A percentile compares a stretch with the other conserved stretches of the same genome.
These are phyloP conservation scores for Blastomyces emzantsi DNA, from an alignment of 2,329 filamentous ascomycete genomes.

Conservation along the genomic window DNA sequence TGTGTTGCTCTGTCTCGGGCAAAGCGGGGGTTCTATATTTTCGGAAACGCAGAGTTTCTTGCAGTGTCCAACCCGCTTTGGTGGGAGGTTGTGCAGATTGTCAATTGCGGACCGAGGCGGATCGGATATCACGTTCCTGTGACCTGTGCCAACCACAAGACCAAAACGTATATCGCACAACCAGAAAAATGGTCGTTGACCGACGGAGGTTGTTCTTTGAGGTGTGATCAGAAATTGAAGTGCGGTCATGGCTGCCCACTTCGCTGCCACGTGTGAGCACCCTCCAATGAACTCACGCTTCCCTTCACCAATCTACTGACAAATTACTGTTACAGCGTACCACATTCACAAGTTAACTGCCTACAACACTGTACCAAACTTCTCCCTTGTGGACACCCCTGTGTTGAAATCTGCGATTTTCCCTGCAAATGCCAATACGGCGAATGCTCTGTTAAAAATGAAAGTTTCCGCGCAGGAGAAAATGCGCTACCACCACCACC, in stretches of 20 bases:
- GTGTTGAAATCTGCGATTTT: constrained; percentile 26
- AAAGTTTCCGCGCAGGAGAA: not conserved
- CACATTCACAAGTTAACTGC: constrained; percentile 32
- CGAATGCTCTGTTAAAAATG: not conserved
- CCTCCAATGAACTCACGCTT: not conserved
- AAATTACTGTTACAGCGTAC: constrained; percentile 24
- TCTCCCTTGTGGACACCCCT: constrained; percentile 35
- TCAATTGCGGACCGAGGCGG: constrained; percentile 29
- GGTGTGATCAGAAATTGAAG: constrained; percentile 37
- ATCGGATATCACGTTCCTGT: constrained; percentile 51
- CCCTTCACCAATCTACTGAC: not conserved
- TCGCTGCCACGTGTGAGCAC: constrained; percentile 45
- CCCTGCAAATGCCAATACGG: constrained; percentile 27
- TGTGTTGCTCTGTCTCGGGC: constrained; percentile 62
- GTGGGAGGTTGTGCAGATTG: constrained; percentile 41
- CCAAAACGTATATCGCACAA: constrained; percentile 34
- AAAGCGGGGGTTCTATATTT: constrained; percentile 70
- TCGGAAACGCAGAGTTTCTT: constrained; percentile 60
- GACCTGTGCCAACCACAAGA: constrained; percentile 52
- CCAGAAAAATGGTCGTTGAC: constrained; percentile 47
- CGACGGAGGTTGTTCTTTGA: constrained; percentile 45
- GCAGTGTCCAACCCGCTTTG: constrained; percentile 43
- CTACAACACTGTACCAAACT: constrained; percentile 24
- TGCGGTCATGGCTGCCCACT: constrained; percentile 48
- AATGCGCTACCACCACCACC: not conserved